Evolutionary conservation across 2,329 filamentous ascomycete genomes (phyloP).

Genomic region (Trichoderma sp.): DNA sequence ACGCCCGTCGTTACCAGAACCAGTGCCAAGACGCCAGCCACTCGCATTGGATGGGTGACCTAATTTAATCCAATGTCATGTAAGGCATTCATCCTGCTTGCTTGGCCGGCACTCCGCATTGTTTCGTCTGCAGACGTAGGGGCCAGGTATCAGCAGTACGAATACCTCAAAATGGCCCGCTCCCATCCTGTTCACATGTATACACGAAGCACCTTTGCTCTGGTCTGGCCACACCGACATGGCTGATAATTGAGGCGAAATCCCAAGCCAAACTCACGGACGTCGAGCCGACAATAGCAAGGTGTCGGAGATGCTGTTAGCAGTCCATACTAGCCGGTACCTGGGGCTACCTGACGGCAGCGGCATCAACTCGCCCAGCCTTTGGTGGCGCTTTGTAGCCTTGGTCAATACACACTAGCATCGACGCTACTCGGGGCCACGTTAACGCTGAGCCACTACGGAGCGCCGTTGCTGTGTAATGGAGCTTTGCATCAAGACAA

Average conservation of each 20-base stretch:
- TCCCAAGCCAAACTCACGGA: background rate
- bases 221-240: background rate
- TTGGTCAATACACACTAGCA: slow-evolving; percentile 8
- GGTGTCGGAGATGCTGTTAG: background rate
- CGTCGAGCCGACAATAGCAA: slow-evolving; percentile 6
- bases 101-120: background rate
- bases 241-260: background rate
- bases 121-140: background rate
- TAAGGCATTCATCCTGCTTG: background rate
- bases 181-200: background rate
- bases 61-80: background rate
- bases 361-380: background rate
- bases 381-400: background rate
- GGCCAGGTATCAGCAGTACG: background rate
- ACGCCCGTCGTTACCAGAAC: background rate
- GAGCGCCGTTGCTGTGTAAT: background rate
- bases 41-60: background rate
- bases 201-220: background rate
- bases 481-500: background rate
- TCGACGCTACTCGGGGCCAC: slow-evolving; percentile 7
- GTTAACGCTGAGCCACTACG: slow-evolving; percentile 2
- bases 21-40: slow-evolving; percentile 4
- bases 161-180: background rate
- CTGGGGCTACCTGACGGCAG: slow-evolving; percentile 1
- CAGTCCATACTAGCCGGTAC: background rate